phyloP scores from a whole-genome alignment of 2,329 filamentous ascomycete species.

The Alternaria sp. region DNA sequence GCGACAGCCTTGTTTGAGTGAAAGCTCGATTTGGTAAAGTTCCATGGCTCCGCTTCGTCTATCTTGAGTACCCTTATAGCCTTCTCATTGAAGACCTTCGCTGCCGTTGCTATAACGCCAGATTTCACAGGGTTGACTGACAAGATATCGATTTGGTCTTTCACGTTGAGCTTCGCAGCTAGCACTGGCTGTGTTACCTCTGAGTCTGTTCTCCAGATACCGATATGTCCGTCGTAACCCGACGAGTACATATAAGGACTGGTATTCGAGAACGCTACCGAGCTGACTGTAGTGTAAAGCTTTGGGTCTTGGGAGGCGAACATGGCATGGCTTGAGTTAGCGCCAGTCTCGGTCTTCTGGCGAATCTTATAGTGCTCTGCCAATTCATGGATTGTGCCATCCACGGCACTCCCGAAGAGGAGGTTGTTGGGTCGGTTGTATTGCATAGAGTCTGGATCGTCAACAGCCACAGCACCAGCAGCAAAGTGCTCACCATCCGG shows the following conservation, averaged over 20 bases:
- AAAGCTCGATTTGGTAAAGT: constrained; percentile 19
- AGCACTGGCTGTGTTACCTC: constrained; percentile 31
- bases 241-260: constrained; percentile 58
- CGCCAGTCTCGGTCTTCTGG: constrained; percentile 45
- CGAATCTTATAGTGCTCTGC: constrained; percentile 59
- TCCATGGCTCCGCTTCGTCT: constrained; percentile 18
- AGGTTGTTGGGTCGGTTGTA: constrained; percentile 67
- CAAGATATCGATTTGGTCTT: constrained; percentile 59
- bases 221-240: constrained; percentile 61
- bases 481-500: constrained; percentile 61
- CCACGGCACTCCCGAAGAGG: constrained; percentile 56
- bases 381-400: constrained; percentile 57
- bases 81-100: constrained; percentile 40
- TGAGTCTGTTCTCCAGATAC: constrained; percentile 47
- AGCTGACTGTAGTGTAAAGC: constrained; percentile 63
- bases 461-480: constrained; percentile 63
- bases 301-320: constrained; percentile 57
- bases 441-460: constrained; percentile 62
- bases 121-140: constrained; percentile 46
- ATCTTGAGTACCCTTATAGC: constrained; percentile 43
- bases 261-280: constrained; percentile 59
- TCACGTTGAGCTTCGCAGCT: constrained; percentile 48
- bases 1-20: constrained; percentile 39
- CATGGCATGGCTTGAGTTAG: constrained; percentile 55
- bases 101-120: constrained; percentile 58